Evolutionary conservation across 1,284 basidiomycete species (phyloP), one percentile per base, ranked within the genome.

Genomic region (Trichosporon ovoides): DNA sequence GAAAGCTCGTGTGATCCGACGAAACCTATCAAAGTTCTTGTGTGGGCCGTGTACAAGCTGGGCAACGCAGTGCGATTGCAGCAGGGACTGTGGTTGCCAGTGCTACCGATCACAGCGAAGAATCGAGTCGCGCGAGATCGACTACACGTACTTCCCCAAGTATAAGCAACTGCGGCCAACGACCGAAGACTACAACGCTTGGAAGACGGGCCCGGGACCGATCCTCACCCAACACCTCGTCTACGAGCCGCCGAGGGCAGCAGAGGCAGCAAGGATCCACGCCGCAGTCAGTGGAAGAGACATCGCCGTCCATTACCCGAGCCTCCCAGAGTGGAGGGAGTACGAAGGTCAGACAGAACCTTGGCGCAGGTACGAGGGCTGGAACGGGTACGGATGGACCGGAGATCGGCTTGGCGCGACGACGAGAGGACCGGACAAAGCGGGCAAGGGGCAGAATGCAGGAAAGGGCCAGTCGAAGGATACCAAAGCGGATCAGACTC

Each of bases 81-180:
- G 22, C 12, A 48, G 19, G 9, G 43, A 28, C 14, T 48, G 43
- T 24, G 22, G 14, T 4, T 19, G 36, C 24, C 52, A n/a, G 0
- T 40, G 18, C 33, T n/a, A 28, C 12, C 60, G 9, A 24, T 46
- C 16, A 34, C 18, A 16, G 55, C 57, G 13, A 49, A 40, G 18
- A 19, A 35, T 18, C 50, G 59, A 43, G 69, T 68, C 67, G 57
- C 66, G 28, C 66, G 71, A 31, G 2, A 22, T 18, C 56, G 68
- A 73, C 57, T 50, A 56, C 9, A 63, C 64, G 9, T 73, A 73
- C 57, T 73, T 66, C 51, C 72, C 70, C n/a, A 61, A 65, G 36
- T 71, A 68, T 58, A 59, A 58, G 43, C 65, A 66, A 5, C 52
- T 67, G 24, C 46, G 22, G 20, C 55, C 56, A 13, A 18, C 37